A percentile compares a stretch with the other conserved stretches of the same genome.
phyloP scores from a whole-genome alignment of 257 asterid genomes.

The Solanum okadae region DNA sequence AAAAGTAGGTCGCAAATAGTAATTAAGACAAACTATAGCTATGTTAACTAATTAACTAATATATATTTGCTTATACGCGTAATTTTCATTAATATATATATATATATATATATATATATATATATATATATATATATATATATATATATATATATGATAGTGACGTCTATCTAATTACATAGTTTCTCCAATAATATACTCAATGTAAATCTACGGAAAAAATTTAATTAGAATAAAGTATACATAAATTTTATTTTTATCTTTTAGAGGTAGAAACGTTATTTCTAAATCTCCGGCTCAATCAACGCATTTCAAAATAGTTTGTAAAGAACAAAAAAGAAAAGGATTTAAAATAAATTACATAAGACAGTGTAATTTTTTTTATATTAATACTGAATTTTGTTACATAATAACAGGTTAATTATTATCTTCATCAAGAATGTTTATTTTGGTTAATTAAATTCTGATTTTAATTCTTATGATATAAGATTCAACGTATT shows the following conservation, averaged over 20 bases:
- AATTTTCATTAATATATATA: too few species aligned
- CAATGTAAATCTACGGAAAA: rapidly evolving
- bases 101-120: too few species aligned
- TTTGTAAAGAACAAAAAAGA: not conserved
- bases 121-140: too few species aligned
- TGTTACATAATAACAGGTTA: not conserved
- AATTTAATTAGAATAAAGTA: not conserved
- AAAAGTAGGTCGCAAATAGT: too few species aligned
- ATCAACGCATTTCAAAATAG: not conserved
- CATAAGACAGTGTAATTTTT: not conserved
- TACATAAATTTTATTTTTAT: not conserved
- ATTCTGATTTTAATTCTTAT: not conserved
- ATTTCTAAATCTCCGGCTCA: not conserved
- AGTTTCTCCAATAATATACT: not conserved
- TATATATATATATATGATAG: too few species aligned
- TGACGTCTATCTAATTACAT: too few species aligned
- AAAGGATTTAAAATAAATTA: not conserved
- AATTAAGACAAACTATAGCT: too few species aligned
- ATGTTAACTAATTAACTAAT: too few species aligned
- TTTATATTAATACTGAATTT: not conserved
- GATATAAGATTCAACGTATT: not conserved
- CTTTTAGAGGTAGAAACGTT: not conserved
- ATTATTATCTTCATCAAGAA: not conserved
- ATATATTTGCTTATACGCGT: too few species aligned
- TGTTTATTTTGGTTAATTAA: not conserved